phyloP scores from a whole-genome alignment of 768 basidiomycete species.

The Suillus discolor region DNA sequence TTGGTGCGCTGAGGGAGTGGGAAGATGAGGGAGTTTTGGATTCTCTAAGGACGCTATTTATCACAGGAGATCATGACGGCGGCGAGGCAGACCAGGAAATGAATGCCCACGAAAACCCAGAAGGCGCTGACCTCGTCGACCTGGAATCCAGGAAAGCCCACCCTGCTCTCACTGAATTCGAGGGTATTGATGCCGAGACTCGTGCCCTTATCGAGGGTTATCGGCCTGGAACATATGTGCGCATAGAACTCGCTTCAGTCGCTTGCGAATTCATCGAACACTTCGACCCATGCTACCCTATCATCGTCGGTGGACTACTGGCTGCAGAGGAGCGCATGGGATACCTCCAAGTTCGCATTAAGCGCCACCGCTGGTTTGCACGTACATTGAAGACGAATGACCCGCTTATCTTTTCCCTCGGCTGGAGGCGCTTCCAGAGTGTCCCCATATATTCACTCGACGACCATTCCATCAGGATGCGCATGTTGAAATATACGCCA shows the following conservation, averaged over 20 bases:
- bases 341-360: constrained; percentile 92
- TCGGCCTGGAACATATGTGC: constrained; percentile 89
- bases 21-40: constrained; percentile 84
- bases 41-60: constrained; percentile 85
- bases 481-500: constrained; percentile 99
- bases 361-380: constrained; percentile 93
- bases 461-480: constrained; percentile 97
- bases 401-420: constrained; percentile 94
- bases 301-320: constrained; percentile 90
- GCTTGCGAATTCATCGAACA: constrained; percentile 92
- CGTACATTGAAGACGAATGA: constrained; percentile 96
- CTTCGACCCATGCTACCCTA: constrained; percentile 90
- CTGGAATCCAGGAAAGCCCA: constrained; percentile 33
- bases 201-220: constrained; percentile 89
- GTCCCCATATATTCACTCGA: constrained; percentile 96
- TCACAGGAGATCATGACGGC: constrained; percentile 62
- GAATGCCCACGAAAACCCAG: constrained; percentile 41
- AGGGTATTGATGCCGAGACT: constrained; percentile 70
- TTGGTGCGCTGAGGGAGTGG: constrained; percentile 69
- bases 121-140: constrained; percentile 46
- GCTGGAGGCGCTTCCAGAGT: constrained; percentile 96
- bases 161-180: constrained; percentile 64
- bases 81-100: constrained; percentile 42
- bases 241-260: constrained; percentile 82
- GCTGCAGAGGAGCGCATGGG: constrained; percentile 91